Base-by-base conservation (phyloP, 2,329 filamentous ascomycete genomes). In the Fusarium azukiicola region DNA sequence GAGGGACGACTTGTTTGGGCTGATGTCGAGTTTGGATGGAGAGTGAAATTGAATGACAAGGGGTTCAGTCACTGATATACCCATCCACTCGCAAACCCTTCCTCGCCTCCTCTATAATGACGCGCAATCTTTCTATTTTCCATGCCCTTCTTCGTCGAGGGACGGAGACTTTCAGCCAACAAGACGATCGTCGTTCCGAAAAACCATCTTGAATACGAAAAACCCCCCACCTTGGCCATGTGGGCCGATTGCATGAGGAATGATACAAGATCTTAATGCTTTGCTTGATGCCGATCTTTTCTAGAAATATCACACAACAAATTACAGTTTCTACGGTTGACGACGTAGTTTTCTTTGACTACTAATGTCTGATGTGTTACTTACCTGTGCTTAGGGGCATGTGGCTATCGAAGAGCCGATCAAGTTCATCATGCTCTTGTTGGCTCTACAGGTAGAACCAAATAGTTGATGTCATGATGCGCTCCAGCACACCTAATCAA, bases 191-290 rank as follows among this genome's bases (percentile, higher is more conserved):
- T 49, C 16, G 21, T 49, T 61, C 67, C 42, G 67, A 69, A 69
- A 68, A 69, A 36, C 19, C 10, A 38, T 27, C 8, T 19, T 69
- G 42, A 32, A 69, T 69, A 69, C 52, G 52, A 69, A 69, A 69
- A 69, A 12, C 42, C 52, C 40, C 32, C 67, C 67, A 69, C 67
- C 46, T 58, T 32, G 19, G 32, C 12, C 38, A 36, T 49, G 42
- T 69, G 67, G 52, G 67, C 42, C 49, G 27, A 17, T 42, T 19
- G 42, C 16, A 40, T 32, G 23, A 50, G 49, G 38, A 44, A 27
- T 44, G 47, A 54, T 52, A 54, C 66, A 52, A 47, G 27, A 16
- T 32, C 17, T 64, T 66, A 21, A 47, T 66, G 61, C 12, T 66
- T 44, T 16, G 10, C 23, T 36, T 66, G 17, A 66, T 66, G 23